Percentiles rank a stretch among this genome's conserved stretches.
These are phyloP conservation scores for Glycyrrhiza uralensis DNA, from an alignment of 306 rosid genomes.

Conservation along the genomic window DNA sequence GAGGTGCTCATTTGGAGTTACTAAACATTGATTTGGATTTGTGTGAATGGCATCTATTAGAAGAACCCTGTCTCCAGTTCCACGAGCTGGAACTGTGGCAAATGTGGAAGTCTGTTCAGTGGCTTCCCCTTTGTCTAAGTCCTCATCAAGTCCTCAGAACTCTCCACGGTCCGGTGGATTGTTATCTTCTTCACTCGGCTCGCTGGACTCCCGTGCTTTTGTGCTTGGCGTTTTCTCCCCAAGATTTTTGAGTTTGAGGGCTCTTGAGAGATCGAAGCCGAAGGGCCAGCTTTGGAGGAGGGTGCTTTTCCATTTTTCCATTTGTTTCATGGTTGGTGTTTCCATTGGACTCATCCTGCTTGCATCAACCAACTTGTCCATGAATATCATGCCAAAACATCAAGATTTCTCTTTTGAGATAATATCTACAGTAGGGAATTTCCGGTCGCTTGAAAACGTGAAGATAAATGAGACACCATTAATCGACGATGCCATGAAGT, in stretches of 20 bases:
- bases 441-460: conserved; percentile 37
- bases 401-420: conserved; percentile 64
- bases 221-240: conserved; percentile 51
- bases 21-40: conserved; percentile 19
- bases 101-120: conserved; percentile 61
- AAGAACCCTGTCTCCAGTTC: conserved; percentile 77
- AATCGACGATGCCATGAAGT: conserved; percentile 20
- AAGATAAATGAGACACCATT: conserved; percentile 23
- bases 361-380: conserved; percentile 50
- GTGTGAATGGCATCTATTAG: conserved; percentile 73
- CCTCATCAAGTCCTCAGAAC: conserved; percentile 57
- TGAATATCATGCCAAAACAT: conserved; percentile 52
- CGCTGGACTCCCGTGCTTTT: conserved; percentile 47
- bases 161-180: conserved; percentile 41
- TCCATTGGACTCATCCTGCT: conserved; percentile 70
- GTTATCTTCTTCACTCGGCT: conserved; percentile 34
- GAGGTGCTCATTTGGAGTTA: conserved; percentile 13
- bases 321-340: conserved; percentile 68
- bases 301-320: conserved; percentile 58
- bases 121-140: conserved; percentile 76
- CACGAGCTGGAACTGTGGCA: conserved; percentile 51
- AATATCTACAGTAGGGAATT: conserved; percentile 44
- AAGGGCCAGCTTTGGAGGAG: conserved; percentile 72
- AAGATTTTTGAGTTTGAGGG: conserved; percentile 54
- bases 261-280: conserved; percentile 60